Evolutionary conservation across 768 basidiomycete genomes (phyloP).

Genomic region (Suillus weaverae): DNA sequence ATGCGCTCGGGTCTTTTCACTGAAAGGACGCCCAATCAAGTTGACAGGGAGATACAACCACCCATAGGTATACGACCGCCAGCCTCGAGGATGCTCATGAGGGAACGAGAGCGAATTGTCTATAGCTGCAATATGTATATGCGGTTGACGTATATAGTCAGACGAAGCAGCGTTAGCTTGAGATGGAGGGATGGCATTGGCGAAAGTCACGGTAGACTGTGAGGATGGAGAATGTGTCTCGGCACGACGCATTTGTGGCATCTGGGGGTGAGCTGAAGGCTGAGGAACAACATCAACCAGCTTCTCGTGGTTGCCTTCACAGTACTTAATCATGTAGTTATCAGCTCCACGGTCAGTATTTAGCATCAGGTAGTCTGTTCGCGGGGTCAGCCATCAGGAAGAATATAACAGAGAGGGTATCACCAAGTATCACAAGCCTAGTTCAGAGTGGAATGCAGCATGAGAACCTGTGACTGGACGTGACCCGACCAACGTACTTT

Average conservation of each 20-base stretch:
- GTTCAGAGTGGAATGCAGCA: constrained; percentile 6
- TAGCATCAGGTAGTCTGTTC: constrained; percentile 82
- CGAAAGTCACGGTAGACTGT: constrained; percentile 40
- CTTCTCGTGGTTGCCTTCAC: constrained; percentile 79
- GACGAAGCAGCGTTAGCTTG: constrained; percentile 33
- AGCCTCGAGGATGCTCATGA: constrained; percentile 83
- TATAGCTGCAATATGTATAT: constrained; percentile 90
- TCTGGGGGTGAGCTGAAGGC: constrained; percentile 60
- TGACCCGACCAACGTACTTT: constrained; percentile 51
- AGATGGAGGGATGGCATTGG: constrained; percentile 39
- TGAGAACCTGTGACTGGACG: constrained; percentile 12
- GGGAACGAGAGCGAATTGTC: constrained; percentile 93
- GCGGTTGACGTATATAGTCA: constrained; percentile 62
- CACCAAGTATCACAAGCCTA: constrained; percentile 84
- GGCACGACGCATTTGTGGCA: constrained; percentile 66
- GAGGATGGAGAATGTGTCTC: constrained; percentile 40
- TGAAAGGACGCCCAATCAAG: constrained; percentile 83
- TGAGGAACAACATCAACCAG: constrained; percentile 80
- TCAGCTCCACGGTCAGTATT: constrained; percentile 87
- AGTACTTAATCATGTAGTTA: constrained; percentile 93
- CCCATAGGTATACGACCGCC: constrained; percentile 82
- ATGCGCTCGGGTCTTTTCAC: constrained; percentile 75
- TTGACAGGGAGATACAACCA: constrained; percentile 88
- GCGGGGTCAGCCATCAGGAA: constrained; percentile 8
- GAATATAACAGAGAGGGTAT: background rate